Percentiles rank a stretch among this genome's conserved stretches.
Conservation (phyloP, 176 grass and related monocot genomes). For the Alopecurus myosuroides region DNA sequence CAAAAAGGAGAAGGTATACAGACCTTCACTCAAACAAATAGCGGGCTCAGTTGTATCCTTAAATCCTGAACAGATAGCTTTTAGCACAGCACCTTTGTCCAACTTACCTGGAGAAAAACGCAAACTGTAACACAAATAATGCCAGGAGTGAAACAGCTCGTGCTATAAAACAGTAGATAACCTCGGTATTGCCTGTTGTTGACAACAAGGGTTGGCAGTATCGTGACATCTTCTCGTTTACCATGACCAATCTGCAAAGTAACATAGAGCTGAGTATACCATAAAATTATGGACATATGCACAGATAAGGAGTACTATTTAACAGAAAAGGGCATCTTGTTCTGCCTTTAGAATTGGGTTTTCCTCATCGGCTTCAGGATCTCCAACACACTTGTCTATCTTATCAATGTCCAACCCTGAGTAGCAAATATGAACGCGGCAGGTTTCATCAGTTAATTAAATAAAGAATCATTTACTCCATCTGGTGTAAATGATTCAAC, state of each 20-base stretch:
- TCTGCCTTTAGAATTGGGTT: constrained; percentile 81
- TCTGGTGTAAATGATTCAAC: too few species aligned
- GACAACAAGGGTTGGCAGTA: constrained; percentile 87
- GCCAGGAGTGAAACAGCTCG: neutral
- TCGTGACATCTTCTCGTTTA: constrained; percentile 81
- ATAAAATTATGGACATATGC: constrained; percentile 2
- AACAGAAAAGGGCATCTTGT: constrained; percentile 55
- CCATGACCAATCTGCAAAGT: constrained; percentile 63
- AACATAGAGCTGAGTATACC: constrained; percentile 14
- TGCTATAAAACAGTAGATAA: constrained; percentile 32
- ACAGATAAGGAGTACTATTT: neutral
- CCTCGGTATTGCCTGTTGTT: constrained; percentile 90
- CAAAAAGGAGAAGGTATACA: constrained; percentile 2
- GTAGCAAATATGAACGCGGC: neutral
- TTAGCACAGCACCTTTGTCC: constrained; percentile 82
- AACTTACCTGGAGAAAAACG: constrained; percentile 61
- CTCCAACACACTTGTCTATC: constrained; percentile 77
- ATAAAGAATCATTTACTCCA: too few species aligned
- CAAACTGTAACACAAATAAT: constrained; percentile 31
- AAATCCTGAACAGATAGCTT: constrained; percentile 89
- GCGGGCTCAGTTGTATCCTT: constrained; percentile 84
- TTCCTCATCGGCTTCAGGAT: constrained; percentile 64
- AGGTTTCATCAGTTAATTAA: neutral
- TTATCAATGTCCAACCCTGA: constrained; percentile 60
- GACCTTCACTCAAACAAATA: constrained; percentile 81